phyloP scores from a whole-genome alignment of 2,329 filamentous ascomycete species.

The Pestalotiopsis sp. region DNA sequence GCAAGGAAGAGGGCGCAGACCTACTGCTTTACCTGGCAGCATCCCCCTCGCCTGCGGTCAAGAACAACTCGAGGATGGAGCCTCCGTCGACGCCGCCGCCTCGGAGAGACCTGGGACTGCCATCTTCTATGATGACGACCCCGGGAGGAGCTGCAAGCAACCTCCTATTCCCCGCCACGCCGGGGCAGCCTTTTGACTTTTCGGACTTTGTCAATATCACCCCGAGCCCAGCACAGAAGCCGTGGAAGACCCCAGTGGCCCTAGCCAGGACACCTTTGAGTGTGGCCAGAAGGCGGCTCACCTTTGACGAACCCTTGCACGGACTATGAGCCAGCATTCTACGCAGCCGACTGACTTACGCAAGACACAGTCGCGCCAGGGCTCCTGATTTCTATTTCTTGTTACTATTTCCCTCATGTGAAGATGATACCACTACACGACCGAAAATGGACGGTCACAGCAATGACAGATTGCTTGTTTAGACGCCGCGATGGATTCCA shows the following conservation, averaged over 20 bases:
- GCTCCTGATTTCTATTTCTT: neutral
- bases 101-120: conserved; percentile 68
- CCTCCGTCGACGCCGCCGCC: conserved; percentile 77
- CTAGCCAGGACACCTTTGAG: conserved; percentile 59
- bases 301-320: conserved; percentile 72
- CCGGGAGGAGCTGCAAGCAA: conserved; percentile 69
- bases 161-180: conserved; percentile 68
- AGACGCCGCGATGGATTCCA: neutral
- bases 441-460: conserved; percentile 1
- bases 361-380: neutral
- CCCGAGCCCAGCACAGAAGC: conserved; percentile 86
- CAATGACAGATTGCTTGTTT: neutral
- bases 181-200: conserved; percentile 85
- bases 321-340: conserved; percentile 7
- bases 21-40: conserved; percentile 82
- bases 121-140: conserved; percentile 87
- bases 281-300: conserved; percentile 73
- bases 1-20: conserved; percentile 79
- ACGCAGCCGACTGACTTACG: neutral
- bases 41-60: conserved; percentile 82
- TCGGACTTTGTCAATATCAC: conserved; percentile 97
- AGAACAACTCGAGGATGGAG: conserved; percentile 58
- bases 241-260: conserved; percentile 78
- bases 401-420: conserved; percentile 10
- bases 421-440: conserved; percentile 14